Evolutionary conservation across 352 stramenopile genomes (phyloP).

Genomic region (Phytophthora parvispora): DNA sequence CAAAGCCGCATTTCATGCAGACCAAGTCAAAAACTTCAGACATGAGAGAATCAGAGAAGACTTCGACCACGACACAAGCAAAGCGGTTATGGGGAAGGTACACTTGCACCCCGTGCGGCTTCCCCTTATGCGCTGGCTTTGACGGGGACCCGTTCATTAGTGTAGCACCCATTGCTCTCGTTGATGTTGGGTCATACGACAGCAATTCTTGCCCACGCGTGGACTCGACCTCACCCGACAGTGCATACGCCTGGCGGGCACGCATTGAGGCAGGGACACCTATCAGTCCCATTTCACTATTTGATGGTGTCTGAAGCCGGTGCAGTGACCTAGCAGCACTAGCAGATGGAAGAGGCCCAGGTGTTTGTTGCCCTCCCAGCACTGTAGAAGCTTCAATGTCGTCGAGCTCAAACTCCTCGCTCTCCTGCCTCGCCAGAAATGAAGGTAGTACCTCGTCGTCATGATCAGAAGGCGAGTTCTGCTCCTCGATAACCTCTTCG

Average conservation of each 20-base stretch:
- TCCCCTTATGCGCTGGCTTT: conserved; percentile 47
- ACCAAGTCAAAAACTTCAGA: conserved; percentile 83
- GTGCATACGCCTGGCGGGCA: conserved; percentile 51
- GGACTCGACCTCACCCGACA: conserved; percentile 61
- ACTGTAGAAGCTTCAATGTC: conserved; percentile 54
- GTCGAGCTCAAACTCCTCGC: conserved; percentile 51
- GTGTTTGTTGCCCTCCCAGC: conserved; percentile 36
- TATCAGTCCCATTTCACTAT: conserved; percentile 43
- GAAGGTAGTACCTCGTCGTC: conserved; percentile 31
- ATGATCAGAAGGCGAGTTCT: conserved; percentile 31
- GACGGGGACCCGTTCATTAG: conserved; percentile 52
- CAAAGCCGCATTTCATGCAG: conserved; percentile 81
- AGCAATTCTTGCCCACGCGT: conserved; percentile 66
- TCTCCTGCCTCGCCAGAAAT: conserved; percentile 40
- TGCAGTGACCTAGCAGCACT: conserved; percentile 71
- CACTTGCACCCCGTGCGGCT: conserved; percentile 68
- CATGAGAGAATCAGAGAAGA: conserved; percentile 62
- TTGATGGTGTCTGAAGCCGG: conserved; percentile 71
- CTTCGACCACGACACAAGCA: conserved; percentile 79
- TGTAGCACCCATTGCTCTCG: conserved; percentile 56
- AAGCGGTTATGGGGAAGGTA: conserved; percentile 91
- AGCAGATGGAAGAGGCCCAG: conserved; percentile 60
- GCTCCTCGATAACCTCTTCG: conserved; percentile 43
- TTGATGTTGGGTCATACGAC: conserved; percentile 72
- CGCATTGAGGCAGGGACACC: conserved; percentile 50